A percentile compares a stretch with the other conserved stretches of the same genome.
Evolutionary conservation across 345 rosid genomes (phyloP).

Genomic region (Eucalyptus tenuipes): DNA sequence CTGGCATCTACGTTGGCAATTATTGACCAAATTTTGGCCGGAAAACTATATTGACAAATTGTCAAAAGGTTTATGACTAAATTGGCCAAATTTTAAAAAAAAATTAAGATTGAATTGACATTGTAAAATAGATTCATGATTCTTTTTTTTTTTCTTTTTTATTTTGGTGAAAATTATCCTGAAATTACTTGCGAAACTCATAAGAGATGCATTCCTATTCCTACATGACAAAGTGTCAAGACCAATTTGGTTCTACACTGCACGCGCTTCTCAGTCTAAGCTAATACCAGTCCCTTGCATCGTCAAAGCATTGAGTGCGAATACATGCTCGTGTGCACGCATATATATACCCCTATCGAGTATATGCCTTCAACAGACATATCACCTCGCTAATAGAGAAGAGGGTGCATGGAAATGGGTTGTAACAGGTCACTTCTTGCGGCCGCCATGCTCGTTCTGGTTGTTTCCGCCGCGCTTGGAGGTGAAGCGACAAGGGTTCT

Average conservation of each 20-base stretch:
- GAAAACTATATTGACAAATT: neutral
- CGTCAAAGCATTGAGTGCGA: neutral
- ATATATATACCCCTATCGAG: neutral
- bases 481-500: neutral
- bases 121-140: neutral
- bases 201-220: neutral
- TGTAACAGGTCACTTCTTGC: neutral
- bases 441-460: neutral
- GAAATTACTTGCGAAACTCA: neutral
- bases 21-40: too few species aligned
- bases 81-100: neutral
- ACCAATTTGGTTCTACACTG: neutral
- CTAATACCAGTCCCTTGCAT: neutral
- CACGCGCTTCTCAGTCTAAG: neutral
- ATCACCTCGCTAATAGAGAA: neutral
- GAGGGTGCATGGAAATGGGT: neutral
- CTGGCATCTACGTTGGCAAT: rapidly evolving
- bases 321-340: neutral
- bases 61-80: neutral
- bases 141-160: too few species aligned
- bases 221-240: neutral
- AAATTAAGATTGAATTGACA: neutral
- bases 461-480: neutral
- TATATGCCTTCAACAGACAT: neutral
- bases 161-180: neutral